A percentile compares a stretch with the other conserved stretches of the same genome.
These are phyloP conservation scores for Trichoderma reesei DNA, from an alignment of 495 filamentous ascomycete genomes.

Conservation along the genomic window DNA sequence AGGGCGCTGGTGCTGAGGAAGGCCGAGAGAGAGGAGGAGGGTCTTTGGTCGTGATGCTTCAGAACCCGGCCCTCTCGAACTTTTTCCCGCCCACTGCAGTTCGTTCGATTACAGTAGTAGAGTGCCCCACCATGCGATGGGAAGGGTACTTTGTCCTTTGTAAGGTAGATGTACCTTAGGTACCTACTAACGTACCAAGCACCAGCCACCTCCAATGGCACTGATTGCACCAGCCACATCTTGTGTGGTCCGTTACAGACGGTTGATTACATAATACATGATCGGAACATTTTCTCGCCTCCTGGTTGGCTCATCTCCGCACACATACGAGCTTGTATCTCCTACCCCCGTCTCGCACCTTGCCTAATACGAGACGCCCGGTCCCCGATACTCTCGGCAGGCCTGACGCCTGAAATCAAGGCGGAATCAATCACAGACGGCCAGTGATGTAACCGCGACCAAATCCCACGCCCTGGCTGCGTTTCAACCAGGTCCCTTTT, in stretches of 20 bases:
- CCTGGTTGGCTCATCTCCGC: too few relatives aligned
- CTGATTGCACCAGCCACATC: too few relatives aligned
- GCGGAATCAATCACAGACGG: too few relatives aligned
- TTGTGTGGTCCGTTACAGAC: too few relatives aligned
- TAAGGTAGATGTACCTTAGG: too few relatives aligned
- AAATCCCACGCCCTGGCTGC: too few relatives aligned
- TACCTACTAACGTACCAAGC: not conserved
- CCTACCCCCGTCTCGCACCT: not conserved
- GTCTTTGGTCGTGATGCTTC: not conserved
- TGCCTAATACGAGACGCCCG: not conserved
- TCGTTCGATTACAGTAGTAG: not conserved
- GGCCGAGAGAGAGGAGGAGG: not conserved
- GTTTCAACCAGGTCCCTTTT: too few relatives aligned
- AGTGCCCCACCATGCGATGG: not conserved
- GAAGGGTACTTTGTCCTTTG: not conserved
- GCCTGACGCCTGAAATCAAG: not conserved
- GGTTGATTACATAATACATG: too few relatives aligned
- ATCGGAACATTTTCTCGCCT: too few relatives aligned
- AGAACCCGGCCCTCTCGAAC: not conserved
- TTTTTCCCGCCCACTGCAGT: conserved; percentile 3
- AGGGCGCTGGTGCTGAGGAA: not conserved
- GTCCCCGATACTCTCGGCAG: not conserved
- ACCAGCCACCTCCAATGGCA: not conserved
- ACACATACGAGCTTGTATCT: not conserved
- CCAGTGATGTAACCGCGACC: not conserved